phyloP scores from a whole-genome alignment of 805 yeast species.

The Wickerhamiella dianesei region DNA sequence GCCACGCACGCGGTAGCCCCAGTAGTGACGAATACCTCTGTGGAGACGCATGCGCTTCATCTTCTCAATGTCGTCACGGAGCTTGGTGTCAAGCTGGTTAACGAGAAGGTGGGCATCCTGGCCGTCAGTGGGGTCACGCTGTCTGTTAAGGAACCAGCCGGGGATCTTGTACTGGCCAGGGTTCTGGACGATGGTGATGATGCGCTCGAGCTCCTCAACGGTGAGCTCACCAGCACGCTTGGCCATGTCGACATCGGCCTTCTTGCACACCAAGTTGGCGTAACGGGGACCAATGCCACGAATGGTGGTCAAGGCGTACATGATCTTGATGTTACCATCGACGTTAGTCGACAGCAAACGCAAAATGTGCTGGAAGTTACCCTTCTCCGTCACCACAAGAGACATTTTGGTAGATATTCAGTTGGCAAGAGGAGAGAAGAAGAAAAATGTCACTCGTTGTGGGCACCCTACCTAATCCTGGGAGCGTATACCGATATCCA shows the following conservation, averaged over 20 bases:
- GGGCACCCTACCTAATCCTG: not conserved
- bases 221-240: constrained; percentile 99
- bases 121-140: constrained; percentile 96
- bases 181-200: constrained; percentile 99
- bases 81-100: constrained; percentile 96
- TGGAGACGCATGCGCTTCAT: constrained; percentile 99
- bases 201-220: constrained; percentile 99
- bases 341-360: constrained; percentile 99
- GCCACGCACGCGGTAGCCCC: constrained; percentile 99
- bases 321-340: constrained; percentile 99
- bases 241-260: constrained; percentile 96
- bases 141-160: constrained; percentile 99
- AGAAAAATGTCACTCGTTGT: not conserved
- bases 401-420: constrained; percentile 51
- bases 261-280: constrained; percentile 99
- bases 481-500: no score
- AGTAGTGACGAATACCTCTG: constrained; percentile 99
- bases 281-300: constrained; percentile 99
- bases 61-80: constrained; percentile 99
- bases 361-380: constrained; percentile 99
- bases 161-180: constrained; percentile 99
- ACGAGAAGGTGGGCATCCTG: constrained; percentile 98
- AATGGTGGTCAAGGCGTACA: constrained; percentile 99
- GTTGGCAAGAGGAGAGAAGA: constrained; percentile 31
- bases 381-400: constrained; percentile 97